Evolutionary conservation across 1,284 basidiomycete species (phyloP), one percentile per base, ranked within the genome.

Genomic region (Leccinum holopus): DNA sequence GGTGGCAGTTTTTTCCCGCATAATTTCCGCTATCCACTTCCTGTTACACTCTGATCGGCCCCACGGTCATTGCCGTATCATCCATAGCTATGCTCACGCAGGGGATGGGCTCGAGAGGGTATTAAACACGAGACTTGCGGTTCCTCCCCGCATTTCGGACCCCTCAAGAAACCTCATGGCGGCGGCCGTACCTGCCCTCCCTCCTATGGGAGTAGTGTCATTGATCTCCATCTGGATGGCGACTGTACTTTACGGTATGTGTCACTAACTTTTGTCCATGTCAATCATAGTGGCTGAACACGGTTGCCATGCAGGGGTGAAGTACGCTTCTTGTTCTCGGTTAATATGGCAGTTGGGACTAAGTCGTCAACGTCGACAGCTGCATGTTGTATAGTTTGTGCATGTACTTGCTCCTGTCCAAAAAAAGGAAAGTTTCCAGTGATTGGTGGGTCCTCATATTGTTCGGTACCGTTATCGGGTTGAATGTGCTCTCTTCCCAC

Each of bases 171-270:
- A 25, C 49, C 16, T 37, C 28, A 70, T 67, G 67, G 37, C 65
- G 8, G 52, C 41, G 10, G 4, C 30, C 28, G 21, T n/a, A 21
- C 30, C 12, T 16, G 5, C 16, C 37, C 53, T 69, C 30, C 62
- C 67, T 2, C 62, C 61, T n/a, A 57, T 67, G 59, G 65, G 41
- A 44, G 54, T 64, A 47, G 61, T 67, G 52, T 67, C 67, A 4
- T 14, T 67, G 25, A n/a, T 67, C 5, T 58, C 65, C 51, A 67
- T 69, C 44, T 67, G 66, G 66, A 67, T 67, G 53, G 67, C 54
- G 12, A 67, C 67, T 10, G 2, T 67, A 28, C 65, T 67, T 12
- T 67, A 67, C 55, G 66, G 66, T 67, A 47, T 11, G 67, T 52
- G 6, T 25, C 12, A 6, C 10, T 8, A 44, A 44, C 12, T 3